A percentile compares a stretch with the other conserved stretches of the same genome.
Evolutionary conservation across 2,329 filamentous ascomycete species (phyloP).

Genomic region (Cryphonectria nitschkei): DNA sequence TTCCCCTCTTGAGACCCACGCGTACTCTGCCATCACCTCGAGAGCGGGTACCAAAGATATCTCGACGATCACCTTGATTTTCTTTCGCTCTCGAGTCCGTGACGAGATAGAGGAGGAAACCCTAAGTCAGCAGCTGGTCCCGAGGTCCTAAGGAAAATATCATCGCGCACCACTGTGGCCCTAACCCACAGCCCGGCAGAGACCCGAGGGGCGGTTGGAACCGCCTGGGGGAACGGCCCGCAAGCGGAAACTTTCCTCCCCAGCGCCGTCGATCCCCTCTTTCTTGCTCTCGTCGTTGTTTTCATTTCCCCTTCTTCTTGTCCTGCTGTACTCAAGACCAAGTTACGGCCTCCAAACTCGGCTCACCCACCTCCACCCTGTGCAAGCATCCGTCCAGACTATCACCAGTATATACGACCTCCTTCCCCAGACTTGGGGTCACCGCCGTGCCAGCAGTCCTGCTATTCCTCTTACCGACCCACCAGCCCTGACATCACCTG

Average conservation of each 20-base stretch:
- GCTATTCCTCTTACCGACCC: background rate
- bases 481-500: background rate
- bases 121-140: background rate
- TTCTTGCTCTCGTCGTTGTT: background rate
- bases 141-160: background rate
- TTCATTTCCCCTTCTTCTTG: background rate
- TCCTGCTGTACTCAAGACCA: background rate
- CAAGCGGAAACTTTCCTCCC: slow-evolving; percentile 15
- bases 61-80: background rate
- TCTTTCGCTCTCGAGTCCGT: background rate
- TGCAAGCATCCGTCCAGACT: background rate
- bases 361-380: background rate
- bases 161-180: background rate
- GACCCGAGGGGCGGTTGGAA: slow-evolving; percentile 18
- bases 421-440: background rate
- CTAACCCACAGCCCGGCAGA: slow-evolving; percentile 25
- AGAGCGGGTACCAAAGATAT: background rate
- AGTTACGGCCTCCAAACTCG: background rate
- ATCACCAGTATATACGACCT: background rate
- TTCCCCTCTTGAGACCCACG: background rate
- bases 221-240: slow-evolving; percentile 23
- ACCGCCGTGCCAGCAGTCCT: background rate
- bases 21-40: background rate
- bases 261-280: slow-evolving; percentile 3
- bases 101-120: background rate